Conservation (phyloP, 176 grass and related monocot genomes). For the Cenchrus purpureus region DNA sequence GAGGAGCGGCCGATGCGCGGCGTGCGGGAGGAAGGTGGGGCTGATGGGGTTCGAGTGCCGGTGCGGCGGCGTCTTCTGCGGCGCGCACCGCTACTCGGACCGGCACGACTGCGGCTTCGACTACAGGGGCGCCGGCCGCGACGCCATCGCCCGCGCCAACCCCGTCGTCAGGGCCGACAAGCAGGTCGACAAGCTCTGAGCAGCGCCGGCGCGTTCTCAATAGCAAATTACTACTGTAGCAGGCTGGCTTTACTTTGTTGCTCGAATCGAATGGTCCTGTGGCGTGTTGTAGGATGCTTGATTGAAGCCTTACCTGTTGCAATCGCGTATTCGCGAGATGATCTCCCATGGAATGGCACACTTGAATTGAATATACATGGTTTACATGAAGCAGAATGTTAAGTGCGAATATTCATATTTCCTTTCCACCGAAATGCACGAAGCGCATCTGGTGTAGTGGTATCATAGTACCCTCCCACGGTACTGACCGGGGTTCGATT, state of each 20-base stretch:
- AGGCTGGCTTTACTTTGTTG: neutral
- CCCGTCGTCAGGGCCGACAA: conserved; percentile 67
- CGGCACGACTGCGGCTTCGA: conserved; percentile 64
- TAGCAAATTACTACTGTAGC: neutral
- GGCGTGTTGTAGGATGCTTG: too few species aligned
- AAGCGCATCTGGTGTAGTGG: conserved; percentile 99
- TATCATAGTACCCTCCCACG: conserved; percentile 99
- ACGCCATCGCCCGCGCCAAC: conserved; percentile 64
- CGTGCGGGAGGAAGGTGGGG: conserved; percentile 57
- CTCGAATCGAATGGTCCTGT: neutral
- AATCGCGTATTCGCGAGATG: too few species aligned
- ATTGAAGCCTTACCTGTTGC: neutral
- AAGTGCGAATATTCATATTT: too few species aligned
- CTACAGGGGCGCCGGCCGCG: conserved; percentile 61
- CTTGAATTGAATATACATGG: neutral
- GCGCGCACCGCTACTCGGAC: conserved; percentile 65
- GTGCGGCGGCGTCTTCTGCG: conserved; percentile 75
- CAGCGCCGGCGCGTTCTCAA: neutral
- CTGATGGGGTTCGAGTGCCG: conserved; percentile 75
- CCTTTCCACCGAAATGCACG: rapidly evolving
- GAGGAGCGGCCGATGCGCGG: conserved; percentile 24
- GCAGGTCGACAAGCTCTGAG: conserved; percentile 66
- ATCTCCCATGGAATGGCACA: too few species aligned
- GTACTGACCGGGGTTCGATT: conserved; percentile 99
- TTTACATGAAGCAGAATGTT: too few species aligned